Conservation (phyloP, 129 eudicot genomes). For the Tagetes erecta region DNA sequence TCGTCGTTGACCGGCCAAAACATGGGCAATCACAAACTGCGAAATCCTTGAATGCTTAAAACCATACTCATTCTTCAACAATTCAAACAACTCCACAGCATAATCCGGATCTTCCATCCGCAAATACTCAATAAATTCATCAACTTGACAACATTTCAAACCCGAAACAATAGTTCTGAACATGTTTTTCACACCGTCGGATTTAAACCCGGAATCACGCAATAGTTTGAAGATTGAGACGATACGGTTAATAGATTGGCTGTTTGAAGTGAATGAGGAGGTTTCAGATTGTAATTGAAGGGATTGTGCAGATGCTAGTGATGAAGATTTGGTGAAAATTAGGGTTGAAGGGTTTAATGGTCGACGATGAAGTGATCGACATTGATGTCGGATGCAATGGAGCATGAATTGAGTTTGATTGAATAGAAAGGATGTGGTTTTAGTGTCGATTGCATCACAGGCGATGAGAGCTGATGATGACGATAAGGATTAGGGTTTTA, state of each 20-base stretch:
- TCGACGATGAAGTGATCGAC: conserved; percentile 27
- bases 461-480: neutral
- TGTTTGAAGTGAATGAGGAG: conserved; percentile 7
- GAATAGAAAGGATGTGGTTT: neutral
- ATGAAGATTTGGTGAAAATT: conserved; percentile 33
- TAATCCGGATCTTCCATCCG: conserved; percentile 21
- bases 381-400: conserved; percentile 30
- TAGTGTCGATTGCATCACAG: conserved; percentile 25
- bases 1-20: conserved; percentile 52
- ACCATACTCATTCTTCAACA: conserved; percentile 55
- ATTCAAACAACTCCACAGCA: conserved; percentile 54
- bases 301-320: conserved; percentile 36
- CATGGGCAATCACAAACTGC: conserved; percentile 54
- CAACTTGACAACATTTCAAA: conserved; percentile 40
- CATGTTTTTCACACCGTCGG: conserved; percentile 22
- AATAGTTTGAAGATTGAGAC: conserved; percentile 13
- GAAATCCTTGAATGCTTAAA: conserved; percentile 48
- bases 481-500: conserved; percentile 30
- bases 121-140: conserved; percentile 41
- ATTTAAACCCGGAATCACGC: conserved; percentile 27
- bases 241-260: conserved; percentile 3
- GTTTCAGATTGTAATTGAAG: conserved; percentile 14
- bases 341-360: conserved; percentile 28
- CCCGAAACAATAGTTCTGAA: conserved; percentile 30
- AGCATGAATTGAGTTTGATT: conserved; percentile 42